Conservation (phyloP, 2,329 filamentous ascomycete genomes). For the Graphilbum fragrans region DNA sequence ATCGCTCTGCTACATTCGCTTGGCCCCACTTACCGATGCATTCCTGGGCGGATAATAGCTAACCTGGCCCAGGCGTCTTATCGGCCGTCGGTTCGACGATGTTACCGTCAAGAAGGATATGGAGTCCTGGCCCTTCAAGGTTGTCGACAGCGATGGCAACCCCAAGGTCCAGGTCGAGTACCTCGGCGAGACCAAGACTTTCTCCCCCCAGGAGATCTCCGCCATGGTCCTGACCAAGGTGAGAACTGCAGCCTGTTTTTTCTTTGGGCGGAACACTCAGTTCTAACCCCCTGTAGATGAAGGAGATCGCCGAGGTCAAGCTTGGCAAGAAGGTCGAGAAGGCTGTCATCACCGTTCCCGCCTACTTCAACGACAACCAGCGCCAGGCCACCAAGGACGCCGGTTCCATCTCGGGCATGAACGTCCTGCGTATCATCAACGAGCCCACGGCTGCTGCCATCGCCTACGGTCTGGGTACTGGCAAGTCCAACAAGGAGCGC, state of each 20-base stretch:
- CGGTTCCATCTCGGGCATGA: constrained; percentile 91
- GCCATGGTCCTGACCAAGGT: constrained; percentile 98
- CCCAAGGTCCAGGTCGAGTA: constrained; percentile 94
- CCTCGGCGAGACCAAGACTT: constrained; percentile 85
- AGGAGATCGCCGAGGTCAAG: constrained; percentile 97
- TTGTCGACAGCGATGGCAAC: constrained; percentile 77
- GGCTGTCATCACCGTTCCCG: constrained; percentile 96
- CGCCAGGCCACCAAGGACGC: constrained; percentile 99
- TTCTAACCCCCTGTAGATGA: constrained; percentile 57
- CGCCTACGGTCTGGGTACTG: constrained; percentile 90
- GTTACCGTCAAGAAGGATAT: constrained; percentile 97
- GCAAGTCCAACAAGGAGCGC: constrained; percentile 94
- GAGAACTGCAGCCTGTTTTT: constrained; percentile 15
- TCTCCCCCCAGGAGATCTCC: constrained; percentile 97
- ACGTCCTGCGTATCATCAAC: constrained; percentile 99
- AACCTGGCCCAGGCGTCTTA: constrained; percentile 61
- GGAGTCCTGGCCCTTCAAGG: constrained; percentile 99
- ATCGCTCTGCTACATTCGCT: background rate
- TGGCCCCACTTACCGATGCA: too few species aligned
- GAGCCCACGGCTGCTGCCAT: constrained; percentile 97
- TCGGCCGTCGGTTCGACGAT: constrained; percentile 91
- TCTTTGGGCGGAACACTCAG: background rate
- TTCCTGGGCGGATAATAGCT: background rate
- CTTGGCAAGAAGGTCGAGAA: constrained; percentile 98
- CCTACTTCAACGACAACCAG: constrained; percentile 99